Evolutionary conservation across 768 basidiomycete species (phyloP).

Genomic region (Tylopilus felleus): DNA sequence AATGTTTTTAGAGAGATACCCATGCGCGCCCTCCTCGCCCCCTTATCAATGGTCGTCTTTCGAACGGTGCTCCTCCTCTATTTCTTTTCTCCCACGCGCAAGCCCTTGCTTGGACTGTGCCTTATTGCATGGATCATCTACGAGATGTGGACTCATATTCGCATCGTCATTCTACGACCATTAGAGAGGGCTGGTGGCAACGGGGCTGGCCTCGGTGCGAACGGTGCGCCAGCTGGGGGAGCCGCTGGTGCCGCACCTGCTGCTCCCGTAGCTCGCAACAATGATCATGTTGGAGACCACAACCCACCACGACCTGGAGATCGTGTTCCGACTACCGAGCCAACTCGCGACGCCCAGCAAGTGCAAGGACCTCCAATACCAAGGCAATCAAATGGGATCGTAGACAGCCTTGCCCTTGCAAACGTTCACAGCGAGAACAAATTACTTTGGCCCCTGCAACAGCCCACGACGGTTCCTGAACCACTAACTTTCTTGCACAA

Average conservation of each 20-base stretch:
- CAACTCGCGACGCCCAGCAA: slow-evolving; percentile 17
- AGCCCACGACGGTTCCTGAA: slow-evolving; percentile 14
- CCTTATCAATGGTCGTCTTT: slow-evolving; percentile 62
- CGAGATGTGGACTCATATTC: slow-evolving; percentile 71
- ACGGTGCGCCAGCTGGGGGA: slow-evolving; percentile 19
- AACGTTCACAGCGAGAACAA: slow-evolving; percentile 57
- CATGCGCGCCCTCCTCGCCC: slow-evolving; percentile 63
- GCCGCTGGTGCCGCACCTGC: slow-evolving; percentile 24
- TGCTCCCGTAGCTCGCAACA: slow-evolving; percentile 16
- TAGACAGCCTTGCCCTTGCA: slow-evolving; percentile 55
- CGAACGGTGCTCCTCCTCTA: slow-evolving; percentile 69
- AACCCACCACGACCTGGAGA: slow-evolving; percentile 15
- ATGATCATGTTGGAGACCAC: slow-evolving; percentile 14
- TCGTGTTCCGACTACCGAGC: slow-evolving; percentile 15
- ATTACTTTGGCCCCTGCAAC: slow-evolving; percentile 38
- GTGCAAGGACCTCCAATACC: slow-evolving; percentile 29
- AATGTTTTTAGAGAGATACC: slow-evolving; percentile 52
- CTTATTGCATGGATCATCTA: slow-evolving; percentile 69
- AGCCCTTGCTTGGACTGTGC: slow-evolving; percentile 65
- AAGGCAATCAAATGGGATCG: slow-evolving; percentile 31
- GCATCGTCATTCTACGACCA: slow-evolving; percentile 41
- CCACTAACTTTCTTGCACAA: slow-evolving; percentile 53
- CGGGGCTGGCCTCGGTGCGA: slow-evolving; percentile 19
- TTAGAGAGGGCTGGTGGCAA: slow-evolving; percentile 31
- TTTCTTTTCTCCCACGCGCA: slow-evolving; percentile 72